Evolutionary conservation across 2,329 filamentous ascomycete genomes (phyloP).

Genomic region (Penicillium griseofulvum): DNA sequence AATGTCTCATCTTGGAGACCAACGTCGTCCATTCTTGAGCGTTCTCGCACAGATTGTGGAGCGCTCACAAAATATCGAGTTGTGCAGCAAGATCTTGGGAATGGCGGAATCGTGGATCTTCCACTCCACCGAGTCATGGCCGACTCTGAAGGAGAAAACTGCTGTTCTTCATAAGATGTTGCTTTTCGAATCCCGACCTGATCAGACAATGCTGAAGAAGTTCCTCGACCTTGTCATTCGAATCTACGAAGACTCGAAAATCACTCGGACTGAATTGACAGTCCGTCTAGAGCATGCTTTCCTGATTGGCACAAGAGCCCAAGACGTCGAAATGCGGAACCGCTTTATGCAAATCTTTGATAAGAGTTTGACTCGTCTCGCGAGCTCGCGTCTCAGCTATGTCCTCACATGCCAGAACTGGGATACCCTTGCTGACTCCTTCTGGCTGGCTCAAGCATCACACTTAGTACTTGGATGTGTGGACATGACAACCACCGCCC

Average conservation of each 20-base stretch:
- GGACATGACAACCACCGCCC: constrained; percentile 75
- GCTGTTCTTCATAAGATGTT: constrained; percentile 99
- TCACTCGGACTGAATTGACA: constrained; percentile 89
- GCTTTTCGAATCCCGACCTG: constrained; percentile 80
- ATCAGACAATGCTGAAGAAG: constrained; percentile 81
- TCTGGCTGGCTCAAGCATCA: constrained; percentile 94
- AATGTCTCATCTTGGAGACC: constrained; percentile 90
- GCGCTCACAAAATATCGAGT: constrained; percentile 79
- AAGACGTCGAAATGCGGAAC: constrained; percentile 95
- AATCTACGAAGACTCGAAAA: constrained; percentile 97
- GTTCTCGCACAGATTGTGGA: constrained; percentile 93
- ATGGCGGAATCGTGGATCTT: constrained; percentile 98
- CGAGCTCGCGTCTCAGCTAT: constrained; percentile 83
- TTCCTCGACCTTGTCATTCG: constrained; percentile 95
- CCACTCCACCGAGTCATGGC: constrained; percentile 88
- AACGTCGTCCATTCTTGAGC: constrained; percentile 87
- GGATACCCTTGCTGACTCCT: constrained; percentile 91
- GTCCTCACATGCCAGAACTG: constrained; percentile 91
- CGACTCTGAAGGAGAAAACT: constrained; percentile 97
- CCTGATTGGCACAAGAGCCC: constrained; percentile 86
- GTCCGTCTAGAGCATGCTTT: constrained; percentile 98
- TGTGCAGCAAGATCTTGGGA: constrained; percentile 88
- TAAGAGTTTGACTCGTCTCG: constrained; percentile 87
- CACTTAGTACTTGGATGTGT: constrained; percentile 89
- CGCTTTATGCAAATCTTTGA: constrained; percentile 97